A percentile compares a stretch with the other conserved stretches of the same genome.
These are phyloP conservation scores for Datura wrightii DNA, from an alignment of 257 asterid genomes.

Conservation along the genomic window DNA sequence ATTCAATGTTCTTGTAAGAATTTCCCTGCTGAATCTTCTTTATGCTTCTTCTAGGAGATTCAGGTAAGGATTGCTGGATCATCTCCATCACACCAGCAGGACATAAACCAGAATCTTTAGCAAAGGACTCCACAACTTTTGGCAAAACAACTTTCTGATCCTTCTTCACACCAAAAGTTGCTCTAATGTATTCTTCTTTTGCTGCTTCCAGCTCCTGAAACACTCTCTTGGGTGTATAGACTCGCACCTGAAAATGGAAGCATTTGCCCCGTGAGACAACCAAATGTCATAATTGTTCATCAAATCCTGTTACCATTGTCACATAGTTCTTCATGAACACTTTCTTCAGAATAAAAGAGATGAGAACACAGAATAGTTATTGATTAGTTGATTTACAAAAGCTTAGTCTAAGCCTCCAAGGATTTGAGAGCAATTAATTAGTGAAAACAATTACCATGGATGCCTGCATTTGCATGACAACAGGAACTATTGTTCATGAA, in stretches of 20 bases:
- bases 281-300: not conserved
- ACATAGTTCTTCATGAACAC: too few species aligned
- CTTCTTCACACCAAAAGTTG: slow-evolving; percentile 78
- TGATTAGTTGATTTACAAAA: not conserved
- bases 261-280: not conserved
- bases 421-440: not conserved
- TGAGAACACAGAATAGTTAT: not conserved
- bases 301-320: not conserved
- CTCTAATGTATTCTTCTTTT: slow-evolving; percentile 87
- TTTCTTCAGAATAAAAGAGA: not conserved
- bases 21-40: slow-evolving; percentile 65
- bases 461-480: not conserved
- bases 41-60: slow-evolving; percentile 62
- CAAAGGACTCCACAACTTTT: slow-evolving; percentile 67
- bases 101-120: slow-evolving; percentile 72
- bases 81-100: slow-evolving; percentile 62
- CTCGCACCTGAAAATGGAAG: slow-evolving; percentile 61
- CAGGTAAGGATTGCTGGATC: slow-evolving; percentile 72
- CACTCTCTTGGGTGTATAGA: slow-evolving; percentile 72
- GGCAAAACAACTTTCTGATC: slow-evolving; percentile 80
- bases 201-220: slow-evolving; percentile 85
- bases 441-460: not conserved
- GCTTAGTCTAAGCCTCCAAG: not conserved
- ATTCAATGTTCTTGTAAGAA: slow-evolving; percentile 73
- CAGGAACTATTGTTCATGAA: not conserved